A percentile compares a stretch with the other conserved stretches of the same genome.
These are phyloP conservation scores for Pyricularia grisea DNA, from an alignment of 2,329 filamentous ascomycete genomes.

Conservation along the genomic window DNA sequence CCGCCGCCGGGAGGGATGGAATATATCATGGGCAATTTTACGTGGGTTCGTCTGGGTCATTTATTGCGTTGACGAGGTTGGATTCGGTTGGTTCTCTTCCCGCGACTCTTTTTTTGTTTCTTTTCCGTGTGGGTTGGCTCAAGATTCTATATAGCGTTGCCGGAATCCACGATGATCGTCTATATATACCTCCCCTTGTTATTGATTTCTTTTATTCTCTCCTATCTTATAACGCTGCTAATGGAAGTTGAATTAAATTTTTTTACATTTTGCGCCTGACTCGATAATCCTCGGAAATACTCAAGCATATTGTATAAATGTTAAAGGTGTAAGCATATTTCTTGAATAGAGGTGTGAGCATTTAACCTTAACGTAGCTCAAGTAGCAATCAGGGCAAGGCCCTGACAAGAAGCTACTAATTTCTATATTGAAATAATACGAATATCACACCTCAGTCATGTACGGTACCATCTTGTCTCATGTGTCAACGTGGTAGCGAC, in stretches of 20 bases:
- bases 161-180: neutral
- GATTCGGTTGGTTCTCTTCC: neutral
- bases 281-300: neutral
- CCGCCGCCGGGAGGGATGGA: neutral
- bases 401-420: too few species aligned
- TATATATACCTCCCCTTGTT: neutral
- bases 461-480: too few species aligned
- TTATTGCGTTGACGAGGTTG: neutral
- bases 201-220: neutral
- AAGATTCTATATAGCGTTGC: conserved; percentile 1
- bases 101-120: neutral
- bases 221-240: neutral
- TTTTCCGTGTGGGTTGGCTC: conserved; percentile 1
- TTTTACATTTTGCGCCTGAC: neutral
- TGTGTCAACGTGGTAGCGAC: too few species aligned
- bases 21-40: neutral
- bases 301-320: too few species aligned
- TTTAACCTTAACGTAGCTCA: too few species aligned
- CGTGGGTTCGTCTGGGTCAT: neutral
- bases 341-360: too few species aligned
- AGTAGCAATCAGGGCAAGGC: too few species aligned
- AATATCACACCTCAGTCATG: too few species aligned
- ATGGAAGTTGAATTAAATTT: neutral
- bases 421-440: too few species aligned
- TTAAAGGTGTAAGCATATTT: too few species aligned